These are phyloP conservation scores for Ophiostoma australiae DNA, from an alignment of 2,329 filamentous ascomycete genomes.

Conservation along the genomic window DNA sequence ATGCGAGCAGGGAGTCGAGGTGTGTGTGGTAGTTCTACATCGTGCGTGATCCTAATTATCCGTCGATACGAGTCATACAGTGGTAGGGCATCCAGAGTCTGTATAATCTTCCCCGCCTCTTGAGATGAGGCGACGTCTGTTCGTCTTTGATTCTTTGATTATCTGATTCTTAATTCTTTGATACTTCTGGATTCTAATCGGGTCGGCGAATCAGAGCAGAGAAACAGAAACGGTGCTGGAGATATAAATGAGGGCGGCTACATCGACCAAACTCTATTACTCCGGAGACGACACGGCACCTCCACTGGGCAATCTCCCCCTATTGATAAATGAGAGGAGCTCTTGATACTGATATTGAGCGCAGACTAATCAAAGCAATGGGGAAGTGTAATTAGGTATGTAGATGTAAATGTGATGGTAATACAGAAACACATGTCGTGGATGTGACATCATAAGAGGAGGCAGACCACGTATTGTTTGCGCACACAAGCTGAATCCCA, in stretches of 20 bases:
- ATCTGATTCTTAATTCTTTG: too few species aligned
- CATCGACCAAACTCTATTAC: neutral
- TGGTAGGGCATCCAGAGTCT: neutral
- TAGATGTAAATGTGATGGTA: too few species aligned
- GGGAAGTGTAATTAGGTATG: neutral
- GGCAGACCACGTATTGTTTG: neutral
- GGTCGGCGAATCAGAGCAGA: neutral
- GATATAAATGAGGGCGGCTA: neutral
- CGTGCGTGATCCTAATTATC: neutral
- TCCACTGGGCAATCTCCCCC: neutral
- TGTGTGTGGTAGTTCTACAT: constrained; percentile 10
- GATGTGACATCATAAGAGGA: constrained; percentile 7
- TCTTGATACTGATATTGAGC: neutral
- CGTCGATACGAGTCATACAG: constrained; percentile 10
- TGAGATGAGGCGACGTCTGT: neutral
- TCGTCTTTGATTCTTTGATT: neutral
- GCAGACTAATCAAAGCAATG: neutral
- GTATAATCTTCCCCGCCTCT: neutral
- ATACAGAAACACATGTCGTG: neutral
- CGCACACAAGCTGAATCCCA: too few species aligned
- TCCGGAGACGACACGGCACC: neutral
- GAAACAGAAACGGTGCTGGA: neutral
- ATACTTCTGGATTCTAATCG: neutral
- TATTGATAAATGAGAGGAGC: neutral
- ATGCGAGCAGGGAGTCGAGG: neutral